These are phyloP conservation scores for Lupinus albus DNA, from an alignment of 306 rosid species.

Conservation along the genomic window DNA sequence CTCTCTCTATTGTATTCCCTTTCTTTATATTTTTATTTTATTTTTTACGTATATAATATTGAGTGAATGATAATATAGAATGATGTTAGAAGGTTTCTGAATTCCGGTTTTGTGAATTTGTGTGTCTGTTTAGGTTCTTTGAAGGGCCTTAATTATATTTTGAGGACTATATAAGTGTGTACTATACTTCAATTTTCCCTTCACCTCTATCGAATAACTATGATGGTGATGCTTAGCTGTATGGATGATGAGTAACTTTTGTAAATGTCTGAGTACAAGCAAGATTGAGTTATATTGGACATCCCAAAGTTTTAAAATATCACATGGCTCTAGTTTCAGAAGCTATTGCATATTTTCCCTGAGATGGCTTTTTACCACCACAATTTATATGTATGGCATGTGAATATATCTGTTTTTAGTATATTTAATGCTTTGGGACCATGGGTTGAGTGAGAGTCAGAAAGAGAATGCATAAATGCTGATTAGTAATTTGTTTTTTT, in stretches of 20 bases:
- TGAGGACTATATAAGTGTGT: neutral
- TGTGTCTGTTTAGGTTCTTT: slow-evolving; percentile 24
- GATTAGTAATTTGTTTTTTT: too few species aligned
- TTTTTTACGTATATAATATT: slow-evolving; percentile 36
- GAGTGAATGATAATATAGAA: slow-evolving; percentile 13
- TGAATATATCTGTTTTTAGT: neutral
- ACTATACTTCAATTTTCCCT: neutral
- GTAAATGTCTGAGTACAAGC: neutral
- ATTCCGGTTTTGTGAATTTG: slow-evolving; percentile 28
- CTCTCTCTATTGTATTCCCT: slow-evolving; percentile 37
- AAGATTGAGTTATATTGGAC: neutral
- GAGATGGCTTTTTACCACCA: neutral
- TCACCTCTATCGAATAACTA: neutral
- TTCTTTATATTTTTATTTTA: too few species aligned
- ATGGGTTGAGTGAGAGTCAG: neutral
- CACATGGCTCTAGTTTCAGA: neutral
- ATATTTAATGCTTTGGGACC: neutral
- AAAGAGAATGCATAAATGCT: neutral
- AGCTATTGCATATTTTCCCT: neutral
- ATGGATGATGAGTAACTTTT: neutral
- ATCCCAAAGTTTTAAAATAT: neutral
- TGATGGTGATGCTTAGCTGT: neutral
- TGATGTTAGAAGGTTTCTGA: slow-evolving; percentile 11
- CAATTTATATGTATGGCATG: neutral
- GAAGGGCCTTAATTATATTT: slow-evolving; percentile 11